Percentiles rank a stretch among this genome's conserved stretches.
Conservation (phyloP, 75 land plant species). For the Picea sitchensis region DNA sequence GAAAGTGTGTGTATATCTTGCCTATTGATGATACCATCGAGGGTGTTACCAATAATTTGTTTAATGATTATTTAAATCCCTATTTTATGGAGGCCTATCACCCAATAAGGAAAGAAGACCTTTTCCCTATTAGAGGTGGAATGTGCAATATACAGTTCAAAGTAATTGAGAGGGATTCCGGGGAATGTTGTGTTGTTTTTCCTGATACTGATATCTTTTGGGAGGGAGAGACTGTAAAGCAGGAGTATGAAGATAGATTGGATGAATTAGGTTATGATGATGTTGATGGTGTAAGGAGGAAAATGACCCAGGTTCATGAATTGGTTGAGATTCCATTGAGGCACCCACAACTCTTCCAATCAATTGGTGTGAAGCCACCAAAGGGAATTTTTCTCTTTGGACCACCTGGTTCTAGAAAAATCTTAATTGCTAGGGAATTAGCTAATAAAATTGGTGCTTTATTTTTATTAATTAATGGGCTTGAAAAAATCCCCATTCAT, state of each 20-base stretch:
- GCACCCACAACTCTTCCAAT: slow-evolving; percentile 78
- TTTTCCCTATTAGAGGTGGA: slow-evolving; percentile 76
- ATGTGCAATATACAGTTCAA: slow-evolving; percentile 85
- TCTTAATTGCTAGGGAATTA: slow-evolving; percentile 71
- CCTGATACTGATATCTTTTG: too few species aligned
- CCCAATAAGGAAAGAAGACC: slow-evolving; percentile 71
- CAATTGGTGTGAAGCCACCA: slow-evolving; percentile 79
- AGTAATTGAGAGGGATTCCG: slow-evolving; percentile 68
- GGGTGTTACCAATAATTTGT: too few species aligned
- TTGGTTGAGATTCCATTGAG: slow-evolving; percentile 23
- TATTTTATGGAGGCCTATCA: slow-evolving; percentile 72
- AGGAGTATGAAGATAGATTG: too few species aligned
- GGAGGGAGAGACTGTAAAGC: too few species aligned
- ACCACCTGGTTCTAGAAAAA: slow-evolving; percentile 84
- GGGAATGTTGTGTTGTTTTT: slow-evolving; percentile 9
- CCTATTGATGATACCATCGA: too few species aligned
- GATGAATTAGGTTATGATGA: too few species aligned
- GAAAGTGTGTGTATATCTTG: too few species aligned
- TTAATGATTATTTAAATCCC: background rate
- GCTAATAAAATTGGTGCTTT: slow-evolving; percentile 82
- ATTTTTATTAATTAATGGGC: slow-evolving; percentile 79
- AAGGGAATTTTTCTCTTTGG: slow-evolving; percentile 79
- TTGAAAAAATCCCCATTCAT: slow-evolving; percentile 80
- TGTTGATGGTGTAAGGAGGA: too few species aligned
- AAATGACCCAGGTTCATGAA: too few species aligned